Percentiles rank a stretch among this genome's conserved stretches.
Evolutionary conservation across 164 flowering plant species (phyloP).

Genomic region (Dillenia suffruticosa): DNA sequence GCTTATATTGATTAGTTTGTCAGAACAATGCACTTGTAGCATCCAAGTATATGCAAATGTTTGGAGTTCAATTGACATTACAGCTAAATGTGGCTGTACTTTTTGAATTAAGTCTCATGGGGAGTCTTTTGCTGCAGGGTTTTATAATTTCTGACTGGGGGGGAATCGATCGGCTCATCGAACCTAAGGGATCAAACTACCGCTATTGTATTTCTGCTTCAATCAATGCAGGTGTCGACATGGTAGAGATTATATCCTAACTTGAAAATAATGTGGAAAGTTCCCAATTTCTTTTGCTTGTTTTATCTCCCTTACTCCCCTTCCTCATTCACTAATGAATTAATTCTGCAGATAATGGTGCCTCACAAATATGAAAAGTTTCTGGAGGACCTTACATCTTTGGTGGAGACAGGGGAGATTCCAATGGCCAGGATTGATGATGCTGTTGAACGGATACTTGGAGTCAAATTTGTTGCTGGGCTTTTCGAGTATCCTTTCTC

Average conservation of each 20-base stretch:
- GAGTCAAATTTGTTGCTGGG: constrained; percentile 79
- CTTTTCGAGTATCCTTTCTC: constrained; percentile 70
- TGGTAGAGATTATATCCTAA: constrained; percentile 33
- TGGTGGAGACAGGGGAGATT: constrained; percentile 69
- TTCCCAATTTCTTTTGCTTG: background rate
- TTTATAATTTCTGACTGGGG: constrained; percentile 79
- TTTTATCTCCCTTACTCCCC: background rate
- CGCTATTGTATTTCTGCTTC: constrained; percentile 46
- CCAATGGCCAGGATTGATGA: constrained; percentile 73
- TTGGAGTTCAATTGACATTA: too few species aligned
- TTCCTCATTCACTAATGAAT: constrained; percentile 1
- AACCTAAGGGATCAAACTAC: constrained; percentile 64
- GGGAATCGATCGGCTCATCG: constrained; percentile 60
- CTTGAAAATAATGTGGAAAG: background rate
- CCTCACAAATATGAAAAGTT: constrained; percentile 55
- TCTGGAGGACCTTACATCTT: constrained; percentile 41
- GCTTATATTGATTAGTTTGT: too few species aligned
- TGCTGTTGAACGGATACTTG: constrained; percentile 79
- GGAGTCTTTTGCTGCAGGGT: constrained; percentile 49
- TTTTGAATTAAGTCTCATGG: background rate
- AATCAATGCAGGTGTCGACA: constrained; percentile 83
- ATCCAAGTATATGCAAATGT: too few species aligned
- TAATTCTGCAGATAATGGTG: constrained; percentile 74
- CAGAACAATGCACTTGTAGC: too few species aligned
- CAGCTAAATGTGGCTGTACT: background rate